Conservation (phyloP, 305 asterid species). For the Fraxinus platypoda region DNA sequence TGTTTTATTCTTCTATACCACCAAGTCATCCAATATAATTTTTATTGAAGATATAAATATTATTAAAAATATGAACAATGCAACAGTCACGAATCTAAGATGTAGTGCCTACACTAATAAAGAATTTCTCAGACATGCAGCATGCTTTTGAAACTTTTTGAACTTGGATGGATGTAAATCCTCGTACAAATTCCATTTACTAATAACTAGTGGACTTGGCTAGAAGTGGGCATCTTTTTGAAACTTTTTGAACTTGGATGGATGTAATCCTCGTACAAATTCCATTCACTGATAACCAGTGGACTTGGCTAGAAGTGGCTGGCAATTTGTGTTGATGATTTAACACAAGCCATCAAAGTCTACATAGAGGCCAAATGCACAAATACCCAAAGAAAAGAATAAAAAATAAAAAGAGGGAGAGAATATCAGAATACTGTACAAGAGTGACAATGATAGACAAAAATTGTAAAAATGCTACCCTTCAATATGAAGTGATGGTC, state of each 20-base stretch:
- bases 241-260: conserved; percentile 1
- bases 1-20: background rate
- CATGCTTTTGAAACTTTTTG: background rate
- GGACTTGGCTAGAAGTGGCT: background rate
- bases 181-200: background rate
- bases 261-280: background rate
- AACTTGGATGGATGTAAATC: conserved; percentile 6
- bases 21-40: background rate
- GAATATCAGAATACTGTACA: background rate
- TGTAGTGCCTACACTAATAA: background rate
- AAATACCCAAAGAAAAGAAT: background rate
- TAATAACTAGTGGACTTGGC: background rate
- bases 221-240: background rate
- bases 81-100: background rate
- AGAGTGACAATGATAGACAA: background rate
- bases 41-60: background rate
- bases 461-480: background rate
- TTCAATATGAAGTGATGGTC: background rate
- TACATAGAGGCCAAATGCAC: background rate
- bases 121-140: background rate
- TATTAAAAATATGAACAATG: background rate
- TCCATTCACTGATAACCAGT: background rate
- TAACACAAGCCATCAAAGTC: background rate
- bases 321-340: background rate
- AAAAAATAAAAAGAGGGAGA: background rate